Conservation (phyloP, 129 eudicot genomes). For the Artemisia tridentata region DNA sequence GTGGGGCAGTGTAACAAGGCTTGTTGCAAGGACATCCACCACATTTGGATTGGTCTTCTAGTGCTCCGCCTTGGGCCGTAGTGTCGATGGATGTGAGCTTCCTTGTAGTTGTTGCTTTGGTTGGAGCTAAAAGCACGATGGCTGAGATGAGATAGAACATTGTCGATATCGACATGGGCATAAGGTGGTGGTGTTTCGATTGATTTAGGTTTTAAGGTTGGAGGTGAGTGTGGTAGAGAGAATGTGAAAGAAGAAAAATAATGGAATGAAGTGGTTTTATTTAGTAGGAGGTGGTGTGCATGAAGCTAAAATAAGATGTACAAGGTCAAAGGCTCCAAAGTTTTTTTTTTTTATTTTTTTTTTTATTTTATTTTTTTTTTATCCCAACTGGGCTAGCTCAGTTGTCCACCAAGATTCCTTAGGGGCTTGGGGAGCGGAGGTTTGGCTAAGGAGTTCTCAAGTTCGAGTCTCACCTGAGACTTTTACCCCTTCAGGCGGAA, state of each 20-base stretch:
- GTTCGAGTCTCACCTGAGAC: no score
- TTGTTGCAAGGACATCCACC: conserved; percentile 79
- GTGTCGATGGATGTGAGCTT: conserved; percentile 35
- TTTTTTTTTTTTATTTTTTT: no score
- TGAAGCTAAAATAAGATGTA: neutral
- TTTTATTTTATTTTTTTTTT: no score
- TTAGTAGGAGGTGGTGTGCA: conserved; percentile 13
- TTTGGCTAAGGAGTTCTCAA: no score
- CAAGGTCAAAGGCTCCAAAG: no score
- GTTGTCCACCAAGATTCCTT: no score
- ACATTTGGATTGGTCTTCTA: conserved; percentile 49
- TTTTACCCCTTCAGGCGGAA: no score
- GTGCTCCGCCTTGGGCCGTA: conserved; percentile 24
- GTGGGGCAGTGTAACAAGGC: conserved; percentile 46
- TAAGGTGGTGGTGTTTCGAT: neutral
- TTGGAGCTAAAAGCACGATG: conserved; percentile 20
- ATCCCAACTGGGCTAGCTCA: no score
- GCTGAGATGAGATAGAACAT: conserved; percentile 32
- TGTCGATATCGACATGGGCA: conserved; percentile 19
- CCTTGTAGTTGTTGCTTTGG: conserved; percentile 31
- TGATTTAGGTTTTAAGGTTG: neutral
- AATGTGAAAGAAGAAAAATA: conserved; percentile 25
- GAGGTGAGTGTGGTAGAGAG: conserved; percentile 8
- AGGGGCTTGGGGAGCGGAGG: no score
- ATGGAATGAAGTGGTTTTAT: conserved; percentile 22